phyloP scores from a whole-genome alignment of 1,284 basidiomycete genomes.

The Apiotrichum montevideense region DNA sequence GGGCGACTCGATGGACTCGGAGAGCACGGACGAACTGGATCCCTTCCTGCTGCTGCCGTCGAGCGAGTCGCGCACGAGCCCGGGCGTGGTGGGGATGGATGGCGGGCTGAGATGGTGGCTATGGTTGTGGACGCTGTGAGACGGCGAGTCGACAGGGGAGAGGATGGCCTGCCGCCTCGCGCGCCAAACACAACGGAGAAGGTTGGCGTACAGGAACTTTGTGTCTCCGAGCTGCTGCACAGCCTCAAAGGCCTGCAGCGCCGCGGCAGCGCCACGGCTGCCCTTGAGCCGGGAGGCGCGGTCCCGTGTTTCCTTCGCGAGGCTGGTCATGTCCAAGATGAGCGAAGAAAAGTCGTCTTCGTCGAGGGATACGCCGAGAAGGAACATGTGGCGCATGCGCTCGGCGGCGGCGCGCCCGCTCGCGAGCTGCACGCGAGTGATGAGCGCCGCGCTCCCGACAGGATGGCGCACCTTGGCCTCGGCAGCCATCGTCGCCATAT shows the following conservation, averaged over 20 bases:
- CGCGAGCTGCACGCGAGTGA: slow-evolving; percentile 41
- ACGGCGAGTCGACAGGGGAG: background rate
- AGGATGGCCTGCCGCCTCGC: slow-evolving; percentile 11
- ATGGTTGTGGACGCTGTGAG: background rate
- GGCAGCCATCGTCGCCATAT: slow-evolving; percentile 40
- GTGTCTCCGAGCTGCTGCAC: slow-evolving; percentile 38
- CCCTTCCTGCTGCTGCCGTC: background rate
- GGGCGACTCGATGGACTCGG: background rate
- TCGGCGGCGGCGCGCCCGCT: slow-evolving; percentile 34
- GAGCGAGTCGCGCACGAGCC: background rate
- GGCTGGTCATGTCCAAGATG: slow-evolving; percentile 34
- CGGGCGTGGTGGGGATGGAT: background rate
- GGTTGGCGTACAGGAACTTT: slow-evolving; percentile 35
- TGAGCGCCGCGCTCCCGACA: slow-evolving; percentile 31
- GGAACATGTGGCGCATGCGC: slow-evolving; percentile 36
- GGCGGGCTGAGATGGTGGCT: background rate
- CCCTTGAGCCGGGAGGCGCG: slow-evolving; percentile 38
- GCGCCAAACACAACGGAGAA: slow-evolving; percentile 38
- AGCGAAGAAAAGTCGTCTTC: slow-evolving; percentile 41
- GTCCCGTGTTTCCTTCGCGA: slow-evolving; percentile 36
- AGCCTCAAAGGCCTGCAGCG: slow-evolving; percentile 36
- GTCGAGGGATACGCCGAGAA: slow-evolving; percentile 33
- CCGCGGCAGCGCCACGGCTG: slow-evolving; percentile 27
- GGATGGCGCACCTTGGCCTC: slow-evolving; percentile 24
- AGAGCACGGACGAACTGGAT: background rate